Evolutionary conservation across 148 eudicot species (phyloP).

Genomic region (Camellia sinensis): DNA sequence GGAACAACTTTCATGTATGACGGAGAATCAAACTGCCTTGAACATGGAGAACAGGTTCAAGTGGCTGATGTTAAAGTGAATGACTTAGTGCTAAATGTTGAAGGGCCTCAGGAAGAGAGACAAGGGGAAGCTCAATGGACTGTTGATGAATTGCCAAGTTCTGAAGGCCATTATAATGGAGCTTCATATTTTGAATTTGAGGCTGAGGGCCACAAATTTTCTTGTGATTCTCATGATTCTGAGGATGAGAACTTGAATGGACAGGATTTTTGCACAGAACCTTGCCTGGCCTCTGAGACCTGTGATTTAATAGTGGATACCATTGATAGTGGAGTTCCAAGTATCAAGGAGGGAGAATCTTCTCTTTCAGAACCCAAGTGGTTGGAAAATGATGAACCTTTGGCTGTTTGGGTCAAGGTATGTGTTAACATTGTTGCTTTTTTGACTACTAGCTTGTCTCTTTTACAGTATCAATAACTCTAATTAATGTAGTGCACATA

Average conservation of each 20-base stretch:
- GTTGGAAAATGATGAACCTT: slow-evolving; percentile 64
- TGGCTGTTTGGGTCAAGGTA: slow-evolving; percentile 99
- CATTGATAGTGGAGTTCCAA: slow-evolving; percentile 43
- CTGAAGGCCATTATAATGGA: slow-evolving; percentile 33
- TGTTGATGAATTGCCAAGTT: slow-evolving; percentile 25
- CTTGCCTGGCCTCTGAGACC: slow-evolving; percentile 48
- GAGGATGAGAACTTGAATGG: slow-evolving; percentile 45
- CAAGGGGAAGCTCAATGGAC: slow-evolving; percentile 27
- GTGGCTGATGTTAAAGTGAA: slow-evolving; percentile 33
- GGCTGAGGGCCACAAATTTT: slow-evolving; percentile 38
- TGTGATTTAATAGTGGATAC: slow-evolving; percentile 50
- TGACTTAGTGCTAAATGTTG: slow-evolving; percentile 26
- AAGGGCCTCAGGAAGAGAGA: slow-evolving; percentile 28
- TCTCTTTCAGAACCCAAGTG: slow-evolving; percentile 44
- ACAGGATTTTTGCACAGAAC: slow-evolving; percentile 34
- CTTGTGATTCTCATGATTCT: slow-evolving; percentile 47
- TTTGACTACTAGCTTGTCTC: slow-evolving; percentile 10
- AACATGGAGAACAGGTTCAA: slow-evolving; percentile 30
- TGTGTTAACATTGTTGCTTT: slow-evolving; percentile 12
- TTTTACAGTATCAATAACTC: neutral
- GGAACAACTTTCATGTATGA: slow-evolving; percentile 37
- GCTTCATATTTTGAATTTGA: slow-evolving; percentile 42
- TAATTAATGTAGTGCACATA: neutral
- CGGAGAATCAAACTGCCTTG: slow-evolving; percentile 39
- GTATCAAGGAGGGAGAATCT: slow-evolving; percentile 42